Base-by-base conservation (phyloP, 768 basidiomycete species). In the Phlegmacium glaucopus region DNA sequence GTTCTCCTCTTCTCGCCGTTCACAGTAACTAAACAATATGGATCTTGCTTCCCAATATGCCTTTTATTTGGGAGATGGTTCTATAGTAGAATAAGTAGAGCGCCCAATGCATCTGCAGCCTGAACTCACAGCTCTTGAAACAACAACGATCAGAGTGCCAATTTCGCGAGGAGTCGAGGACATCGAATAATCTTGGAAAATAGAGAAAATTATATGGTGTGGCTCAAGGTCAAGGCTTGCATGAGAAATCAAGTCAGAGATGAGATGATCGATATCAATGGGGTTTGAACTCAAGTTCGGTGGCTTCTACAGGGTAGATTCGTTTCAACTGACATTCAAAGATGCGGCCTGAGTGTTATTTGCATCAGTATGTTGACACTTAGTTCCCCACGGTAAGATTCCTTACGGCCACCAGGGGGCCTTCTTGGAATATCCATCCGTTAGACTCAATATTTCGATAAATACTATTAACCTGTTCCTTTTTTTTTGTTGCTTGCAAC, bases 21-120 rank as follows among this genome's bases (percentile, higher is more conserved):
- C 44, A 94, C 72, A 4, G 76, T 72, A 18, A 95, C 78, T 17
- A 83, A 70, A 56, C 93, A 96, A 67, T 95, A 99, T 0, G 96
- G 96, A 65, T 97, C 94, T 67, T 98, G 96, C 70, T 99, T 99
- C 55, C 90, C 90, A 39, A 93, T 94, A 64, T 92, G 87, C 56
- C 86, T 76, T 71, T 93, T 93, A 58, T 93, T 93, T 13, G 91
- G 90, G 44, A 93, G 74, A 68, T 93, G 90, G 67, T 85, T 87
- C 90, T 93, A 63, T 27, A 35, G 45, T 42, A 30, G 44, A 39
- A 37, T 57, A 29, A 60, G 51, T 39, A 44, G 32, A 38, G 48
- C 42, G 41, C 56, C 42, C 44, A 50, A 58, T 53, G 61, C 22
- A 51, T 55, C 41, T 47, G 45, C 51, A 45, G 48, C 34, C 45